Percentiles rank a stretch among this genome's conserved stretches.
Conservation (phyloP, 768 basidiomycete genomes). For the Gloeostereum incarnatum region DNA sequence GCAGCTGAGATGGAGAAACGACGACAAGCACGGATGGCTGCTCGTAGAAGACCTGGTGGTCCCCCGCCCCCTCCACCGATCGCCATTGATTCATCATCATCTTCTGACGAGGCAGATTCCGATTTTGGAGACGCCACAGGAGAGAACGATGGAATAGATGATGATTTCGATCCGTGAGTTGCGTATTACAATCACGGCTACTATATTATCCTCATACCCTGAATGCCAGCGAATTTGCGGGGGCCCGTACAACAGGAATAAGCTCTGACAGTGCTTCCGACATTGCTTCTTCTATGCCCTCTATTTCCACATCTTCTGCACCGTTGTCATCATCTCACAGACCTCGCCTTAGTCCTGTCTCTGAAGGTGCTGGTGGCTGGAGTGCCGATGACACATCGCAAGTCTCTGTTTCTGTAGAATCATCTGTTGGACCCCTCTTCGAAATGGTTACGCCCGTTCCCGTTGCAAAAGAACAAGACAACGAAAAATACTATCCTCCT, state of each 20-base stretch:
- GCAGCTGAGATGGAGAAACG: constrained; percentile 83
- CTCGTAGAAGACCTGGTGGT: constrained; percentile 29
- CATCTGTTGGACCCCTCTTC: neutral
- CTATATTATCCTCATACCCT: constrained; percentile 1
- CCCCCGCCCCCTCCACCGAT: constrained; percentile 11
- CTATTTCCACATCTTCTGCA: neutral
- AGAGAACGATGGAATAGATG: constrained; percentile 44
- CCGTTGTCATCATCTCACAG: neutral
- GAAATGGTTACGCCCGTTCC: neutral
- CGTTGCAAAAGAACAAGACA: neutral
- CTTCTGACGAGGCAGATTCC: constrained; percentile 44
- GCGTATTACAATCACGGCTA: neutral
- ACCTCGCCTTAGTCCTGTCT: neutral
- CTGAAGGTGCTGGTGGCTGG: neutral
- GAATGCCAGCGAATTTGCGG: constrained; percentile 48
- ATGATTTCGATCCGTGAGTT: constrained; percentile 74
- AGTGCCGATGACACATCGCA: neutral
- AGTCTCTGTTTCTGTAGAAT: neutral
- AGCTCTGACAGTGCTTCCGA: constrained; percentile 61
- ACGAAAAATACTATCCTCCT: constrained; percentile 4
- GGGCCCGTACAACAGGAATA: constrained; percentile 7
- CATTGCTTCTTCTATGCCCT: constrained; percentile 25
- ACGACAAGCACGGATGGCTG: constrained; percentile 55
- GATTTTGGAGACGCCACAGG: constrained; percentile 41
- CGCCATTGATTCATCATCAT: constrained; percentile 26